Conservation (phyloP, 495 filamentous ascomycete genomes). For the Daldinia childiae region DNA sequence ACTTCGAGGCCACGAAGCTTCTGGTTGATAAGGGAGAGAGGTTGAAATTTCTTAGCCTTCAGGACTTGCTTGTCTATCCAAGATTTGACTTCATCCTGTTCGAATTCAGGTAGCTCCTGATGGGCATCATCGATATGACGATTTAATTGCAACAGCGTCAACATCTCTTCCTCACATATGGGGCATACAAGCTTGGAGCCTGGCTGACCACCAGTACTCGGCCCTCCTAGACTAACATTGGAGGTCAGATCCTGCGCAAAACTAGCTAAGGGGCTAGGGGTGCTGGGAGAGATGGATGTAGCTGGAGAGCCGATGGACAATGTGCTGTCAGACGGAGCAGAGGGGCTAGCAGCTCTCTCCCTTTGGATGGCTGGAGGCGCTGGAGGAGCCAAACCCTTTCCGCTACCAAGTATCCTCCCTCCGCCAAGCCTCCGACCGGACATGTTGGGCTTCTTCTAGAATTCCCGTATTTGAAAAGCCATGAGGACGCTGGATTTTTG, state of each 20-base stretch:
- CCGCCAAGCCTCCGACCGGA: conserved; percentile 85
- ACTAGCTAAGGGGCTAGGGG: conserved; percentile 50
- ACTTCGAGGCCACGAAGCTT: conserved; percentile 97
- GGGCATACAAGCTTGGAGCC: conserved; percentile 79
- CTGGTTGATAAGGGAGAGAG: conserved; percentile 83
- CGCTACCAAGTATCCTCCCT: conserved; percentile 86
- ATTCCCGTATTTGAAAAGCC: conserved; percentile 28
- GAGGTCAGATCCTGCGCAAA: conserved; percentile 57
- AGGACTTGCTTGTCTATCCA: conserved; percentile 98
- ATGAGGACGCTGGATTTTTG: conserved; percentile 17
- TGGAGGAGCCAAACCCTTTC: conserved; percentile 77
- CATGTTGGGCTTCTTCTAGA: conserved; percentile 59
- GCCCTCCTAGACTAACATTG: conserved; percentile 58
- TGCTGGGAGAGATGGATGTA: conserved; percentile 44
- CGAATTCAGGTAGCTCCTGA: conserved; percentile 89
- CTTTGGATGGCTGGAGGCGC: conserved; percentile 41
- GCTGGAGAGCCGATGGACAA: conserved; percentile 58
- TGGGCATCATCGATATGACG: conserved; percentile 95
- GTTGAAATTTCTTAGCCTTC: conserved; percentile 95
- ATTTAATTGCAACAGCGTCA: conserved; percentile 92
- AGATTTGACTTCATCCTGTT: conserved; percentile 96
- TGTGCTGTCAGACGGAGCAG: conserved; percentile 63
- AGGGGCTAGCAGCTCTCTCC: conserved; percentile 54
- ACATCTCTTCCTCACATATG: conserved; percentile 97
- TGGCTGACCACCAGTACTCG: conserved; percentile 51